Base-by-base conservation (phyloP, 495 filamentous ascomycete species). In the Xanthoparmelia taractica region DNA sequence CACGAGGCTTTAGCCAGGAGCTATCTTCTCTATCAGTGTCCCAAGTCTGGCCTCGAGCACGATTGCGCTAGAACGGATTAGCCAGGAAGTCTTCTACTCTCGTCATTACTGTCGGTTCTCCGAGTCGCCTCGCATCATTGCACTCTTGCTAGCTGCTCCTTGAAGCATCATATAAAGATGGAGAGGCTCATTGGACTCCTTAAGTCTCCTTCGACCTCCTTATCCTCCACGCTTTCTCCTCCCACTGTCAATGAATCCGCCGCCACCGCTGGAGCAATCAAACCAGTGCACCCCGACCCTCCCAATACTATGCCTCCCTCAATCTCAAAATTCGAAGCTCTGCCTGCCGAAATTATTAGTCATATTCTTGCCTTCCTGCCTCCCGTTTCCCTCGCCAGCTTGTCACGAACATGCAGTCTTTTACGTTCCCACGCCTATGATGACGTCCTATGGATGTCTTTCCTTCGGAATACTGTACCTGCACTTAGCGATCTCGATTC, bases 281-380 rank as follows among this genome's bases (percentile, higher is more conserved):
- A 25, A 33, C 15, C 27, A n/a, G 8, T 36, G 36, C 3, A 8
- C 29, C 15, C 56, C n/a, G 8, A 33, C 52, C 33, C 54, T 23
- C 2, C 13, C 34, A 33, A 13, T 40, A 52, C 37, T 17, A 59
- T 31, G 25, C 33, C 38, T 33, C 25, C 45, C 12, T 4, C 15
- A 23, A 48, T 36, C 31, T 64, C 41, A 34, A 62, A 10, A 63
- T 62, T 40, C 70, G 70, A 71, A 67, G 67, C 37, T 43, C 78
- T 90, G 2, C 89, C 89, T 5, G 56, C 79, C 43, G 89, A 92
- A 67, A 71, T 91, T 4, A 74, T 90, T 37, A 75, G 83, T 59
- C 69, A 77, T 18, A 85, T 91, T 54, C 67, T 90, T 18, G 78
- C 78, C 27, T 84, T 83, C 66, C 78, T 92, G 17, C 72, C 78